Evolutionary conservation across 371 early-diverging fungal species (phyloP).

Genomic region (Syncephalastrum sp.): DNA sequence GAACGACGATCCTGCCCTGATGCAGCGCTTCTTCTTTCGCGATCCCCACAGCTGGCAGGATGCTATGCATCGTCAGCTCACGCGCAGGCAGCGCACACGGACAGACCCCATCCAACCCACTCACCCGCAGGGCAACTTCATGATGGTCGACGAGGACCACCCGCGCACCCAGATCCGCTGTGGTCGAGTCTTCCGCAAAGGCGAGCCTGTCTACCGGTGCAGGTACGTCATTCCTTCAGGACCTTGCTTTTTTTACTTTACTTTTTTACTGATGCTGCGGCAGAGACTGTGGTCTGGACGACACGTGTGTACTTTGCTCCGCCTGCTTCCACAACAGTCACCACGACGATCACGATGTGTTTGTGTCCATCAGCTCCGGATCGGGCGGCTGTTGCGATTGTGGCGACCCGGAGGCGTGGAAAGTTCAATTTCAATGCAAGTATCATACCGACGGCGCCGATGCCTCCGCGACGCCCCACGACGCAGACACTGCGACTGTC

Average conservation of each 20-base stretch:
- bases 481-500: conserved; percentile 36
- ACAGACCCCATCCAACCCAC: conserved; percentile 31
- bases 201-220: conserved; percentile 85
- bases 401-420: conserved; percentile 96
- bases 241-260: too few relatives aligned
- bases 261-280: background rate
- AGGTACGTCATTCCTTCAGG: conserved; percentile 40
- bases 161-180: conserved; percentile 43
- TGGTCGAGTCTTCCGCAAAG: conserved; percentile 83
- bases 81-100: conserved; percentile 17
- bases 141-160: conserved; percentile 56
- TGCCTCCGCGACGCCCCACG: background rate
- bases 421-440: conserved; percentile 74
- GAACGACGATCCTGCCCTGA: conserved; percentile 44
- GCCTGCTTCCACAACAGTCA: conserved; percentile 90
- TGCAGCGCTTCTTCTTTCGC: conserved; percentile 48
- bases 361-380: conserved; percentile 78
- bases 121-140: conserved; percentile 22
- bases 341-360: conserved; percentile 91
- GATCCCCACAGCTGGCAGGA: conserved; percentile 40
- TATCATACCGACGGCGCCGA: conserved; percentile 55
- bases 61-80: conserved; percentile 23
- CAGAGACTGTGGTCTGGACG: conserved; percentile 81
- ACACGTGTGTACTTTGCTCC: conserved; percentile 93
- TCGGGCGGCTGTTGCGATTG: conserved; percentile 98